Evolutionary conservation across 306 rosid species (phyloP).

Genomic region (Cucurbita ficifolia): DNA sequence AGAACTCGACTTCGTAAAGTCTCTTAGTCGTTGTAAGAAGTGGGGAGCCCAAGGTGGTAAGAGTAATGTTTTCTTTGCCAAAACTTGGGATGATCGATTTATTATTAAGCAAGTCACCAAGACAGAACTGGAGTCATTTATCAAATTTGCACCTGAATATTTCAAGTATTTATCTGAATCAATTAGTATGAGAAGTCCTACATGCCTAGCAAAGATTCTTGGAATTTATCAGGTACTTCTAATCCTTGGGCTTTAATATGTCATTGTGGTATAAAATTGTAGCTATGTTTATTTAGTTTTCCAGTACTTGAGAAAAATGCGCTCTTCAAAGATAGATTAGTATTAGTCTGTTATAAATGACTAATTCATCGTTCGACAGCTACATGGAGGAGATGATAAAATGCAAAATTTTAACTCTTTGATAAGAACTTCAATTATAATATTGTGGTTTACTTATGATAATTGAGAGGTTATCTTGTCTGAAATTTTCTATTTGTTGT

Average conservation of each 20-base stretch:
- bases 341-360: not conserved
- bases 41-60: slow-evolving; percentile 99
- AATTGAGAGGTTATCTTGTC: not conserved
- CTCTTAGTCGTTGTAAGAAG: slow-evolving; percentile 89
- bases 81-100: slow-evolving; percentile 87
- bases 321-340: not conserved
- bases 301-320: not conserved
- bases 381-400: not conserved
- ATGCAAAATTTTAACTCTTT: not conserved
- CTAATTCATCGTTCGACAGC: not conserved
- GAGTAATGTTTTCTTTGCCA: slow-evolving; percentile 94
- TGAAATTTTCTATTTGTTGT: not conserved
- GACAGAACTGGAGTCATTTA: slow-evolving; percentile 89
- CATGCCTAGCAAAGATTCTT: slow-evolving; percentile 91
- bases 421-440: not conserved
- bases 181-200: slow-evolving; percentile 66
- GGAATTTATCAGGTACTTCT: slow-evolving; percentile 84
- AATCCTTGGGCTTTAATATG: not conserved
- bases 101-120: slow-evolving; percentile 85
- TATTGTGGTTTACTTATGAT: not conserved
- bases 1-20: slow-evolving; percentile 73
- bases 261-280: not conserved
- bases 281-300: not conserved
- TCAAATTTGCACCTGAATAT: slow-evolving; percentile 77
- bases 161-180: slow-evolving; percentile 85